Base-by-base conservation (phyloP, 441 rosid genomes). In the Omphalea diandra region DNA sequence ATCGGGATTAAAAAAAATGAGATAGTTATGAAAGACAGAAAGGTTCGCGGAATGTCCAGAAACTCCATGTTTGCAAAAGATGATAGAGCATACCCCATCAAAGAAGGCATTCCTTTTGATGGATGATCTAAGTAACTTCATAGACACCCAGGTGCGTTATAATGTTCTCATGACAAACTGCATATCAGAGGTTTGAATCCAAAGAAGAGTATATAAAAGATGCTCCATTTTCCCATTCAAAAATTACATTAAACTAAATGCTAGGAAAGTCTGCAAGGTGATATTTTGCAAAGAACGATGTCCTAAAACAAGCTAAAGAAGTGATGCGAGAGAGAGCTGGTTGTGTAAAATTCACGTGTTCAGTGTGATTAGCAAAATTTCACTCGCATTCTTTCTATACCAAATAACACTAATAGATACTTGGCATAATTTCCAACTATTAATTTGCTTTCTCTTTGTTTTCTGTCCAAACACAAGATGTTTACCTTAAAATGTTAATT, bases 51-150 rank as follows among this genome's bases (percentile, higher is more conserved):
- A 38, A 41, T 59, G 31, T 35, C 20, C 18, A 20, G 32, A 65
- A 52, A 22, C 47, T 55, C 29, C 63, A 52, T 17, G 31, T 40
- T 40, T 10, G 43, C 2, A 4, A 35, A n/a, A 56, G n/a, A 44
- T 32, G 47, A 36, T 64, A 67, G 55, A 60, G 20, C 81, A 65
- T 86, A 93, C 98, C 88, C 84, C 83, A n/a, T 90, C 99, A 80
- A 76, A 77, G 67, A 76, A 59, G 41, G 87, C 76, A 78, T 72
- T 88, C 79, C 80, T 83, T 80, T 76, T 88, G 58, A 87, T 64
- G 26, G 85, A 83, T 65, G 96, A 73, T 79, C 83, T 86, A 75
- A 88, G 49, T 43, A 84, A 75, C 87, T 80, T 94, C 97, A 90
- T 92, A 63, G 90, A 85, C 74, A 76, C 74, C 47, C 77, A 68